These are phyloP conservation scores for Candida methanosorbosa DNA, from an alignment of 805 yeast species.

Conservation along the genomic window DNA sequence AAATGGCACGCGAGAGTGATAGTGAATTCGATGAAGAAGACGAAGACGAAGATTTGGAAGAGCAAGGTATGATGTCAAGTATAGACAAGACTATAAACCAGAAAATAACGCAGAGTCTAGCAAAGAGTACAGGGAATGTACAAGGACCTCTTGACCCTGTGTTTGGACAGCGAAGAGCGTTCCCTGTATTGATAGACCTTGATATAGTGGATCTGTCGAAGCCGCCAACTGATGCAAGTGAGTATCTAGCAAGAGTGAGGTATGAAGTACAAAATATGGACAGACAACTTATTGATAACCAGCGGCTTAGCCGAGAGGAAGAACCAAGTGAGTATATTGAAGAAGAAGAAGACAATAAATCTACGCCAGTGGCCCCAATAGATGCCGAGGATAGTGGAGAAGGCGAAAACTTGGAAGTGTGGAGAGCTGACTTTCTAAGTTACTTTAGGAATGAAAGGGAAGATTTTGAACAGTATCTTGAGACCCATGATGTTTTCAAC, in stretches of 20 bases:
- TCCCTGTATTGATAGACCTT: constrained; percentile 19
- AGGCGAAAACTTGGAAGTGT: constrained; percentile 1
- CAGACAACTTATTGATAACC: background rate
- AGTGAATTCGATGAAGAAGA: background rate
- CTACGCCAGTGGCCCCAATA: too few species aligned
- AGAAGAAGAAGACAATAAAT: constrained; percentile 3
- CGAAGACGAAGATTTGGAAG: background rate
- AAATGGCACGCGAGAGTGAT: background rate
- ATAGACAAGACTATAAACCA: background rate
- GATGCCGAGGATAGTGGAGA: constrained; percentile 1
- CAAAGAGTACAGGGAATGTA: constrained; percentile 4
- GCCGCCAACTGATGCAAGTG: constrained; percentile 17
- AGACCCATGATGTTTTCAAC: constrained; percentile 9
- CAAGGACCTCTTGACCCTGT: constrained; percentile 26
- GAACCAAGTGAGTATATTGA: background rate
- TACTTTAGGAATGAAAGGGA: constrained; percentile 9
- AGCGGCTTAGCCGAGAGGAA: too few species aligned
- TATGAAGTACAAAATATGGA: constrained; percentile 19
- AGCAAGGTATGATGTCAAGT: background rate
- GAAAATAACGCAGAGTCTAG: background rate
- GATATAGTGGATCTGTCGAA: constrained; percentile 7
- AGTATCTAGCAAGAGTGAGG: constrained; percentile 26
- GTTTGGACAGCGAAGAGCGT: constrained; percentile 28
- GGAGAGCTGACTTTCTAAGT: constrained; percentile 6
- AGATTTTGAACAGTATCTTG: constrained; percentile 12